These are phyloP conservation scores for Ogataea degrootiae DNA, from an alignment of 805 yeast species.

Conservation along the genomic window DNA sequence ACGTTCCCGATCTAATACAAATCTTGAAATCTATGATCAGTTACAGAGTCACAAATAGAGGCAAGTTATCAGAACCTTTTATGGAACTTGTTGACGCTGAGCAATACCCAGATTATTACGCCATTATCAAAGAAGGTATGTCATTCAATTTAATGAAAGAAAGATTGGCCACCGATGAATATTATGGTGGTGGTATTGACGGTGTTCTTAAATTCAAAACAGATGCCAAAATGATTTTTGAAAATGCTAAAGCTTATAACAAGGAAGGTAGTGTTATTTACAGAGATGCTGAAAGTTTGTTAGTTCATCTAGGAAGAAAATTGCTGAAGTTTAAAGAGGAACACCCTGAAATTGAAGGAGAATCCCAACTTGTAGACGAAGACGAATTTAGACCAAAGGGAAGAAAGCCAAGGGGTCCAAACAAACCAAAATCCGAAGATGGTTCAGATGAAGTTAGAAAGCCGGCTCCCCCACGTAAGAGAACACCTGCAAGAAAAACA, in stretches of 20 bases:
- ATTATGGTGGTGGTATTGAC: slow-evolving; percentile 43
- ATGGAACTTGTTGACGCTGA: slow-evolving; percentile 66
- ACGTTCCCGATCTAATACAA: slow-evolving; percentile 16
- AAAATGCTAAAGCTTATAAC: slow-evolving; percentile 76
- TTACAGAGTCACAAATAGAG: slow-evolving; percentile 44
- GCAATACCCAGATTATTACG: slow-evolving; percentile 77
- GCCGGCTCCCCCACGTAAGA: slow-evolving; percentile 3
- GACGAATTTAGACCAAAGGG: slow-evolving; percentile 5
- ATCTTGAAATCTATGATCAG: slow-evolving; percentile 38
- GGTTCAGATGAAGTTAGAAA: slow-evolving; percentile 3
- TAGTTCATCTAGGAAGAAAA: slow-evolving; percentile 43
- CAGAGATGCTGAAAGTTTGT: slow-evolving; percentile 62
- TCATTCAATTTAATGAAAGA: slow-evolving; percentile 57
- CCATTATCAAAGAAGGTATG: slow-evolving; percentile 67
- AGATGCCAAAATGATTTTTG: slow-evolving; percentile 60
- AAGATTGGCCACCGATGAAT: slow-evolving; percentile 48
- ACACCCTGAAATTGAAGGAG: slow-evolving; percentile 21
- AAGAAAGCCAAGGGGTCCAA: slow-evolving; percentile 5
- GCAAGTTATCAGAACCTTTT: slow-evolving; percentile 63
- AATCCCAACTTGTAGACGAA: slow-evolving; percentile 10
- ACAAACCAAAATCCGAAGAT: slow-evolving; percentile 1
- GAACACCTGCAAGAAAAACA: slow-evolving; percentile 2
- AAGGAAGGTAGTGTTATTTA: slow-evolving; percentile 67
- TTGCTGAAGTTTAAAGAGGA: slow-evolving; percentile 31
- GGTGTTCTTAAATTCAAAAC: slow-evolving; percentile 54